Percentiles rank a stretch among this genome's conserved stretches.
phyloP scores from a whole-genome alignment of 1,284 basidiomycete genomes.

The Apiotrichum siamense region DNA sequence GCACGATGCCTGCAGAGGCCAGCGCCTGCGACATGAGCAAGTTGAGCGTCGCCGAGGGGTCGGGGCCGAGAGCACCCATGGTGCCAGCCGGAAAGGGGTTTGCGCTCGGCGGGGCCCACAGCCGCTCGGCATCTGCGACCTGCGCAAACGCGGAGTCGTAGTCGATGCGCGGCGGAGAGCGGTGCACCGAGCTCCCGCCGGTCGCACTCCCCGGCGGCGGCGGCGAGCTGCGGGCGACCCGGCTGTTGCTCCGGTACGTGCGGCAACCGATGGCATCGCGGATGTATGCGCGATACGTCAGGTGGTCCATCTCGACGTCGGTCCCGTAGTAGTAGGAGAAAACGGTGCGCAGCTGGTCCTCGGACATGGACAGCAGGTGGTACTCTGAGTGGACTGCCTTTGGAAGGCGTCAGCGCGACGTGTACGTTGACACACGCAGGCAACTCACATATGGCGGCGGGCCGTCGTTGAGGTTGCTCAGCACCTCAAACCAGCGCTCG shows the following conservation, averaged over 20 bases:
- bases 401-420: neutral
- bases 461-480: neutral
- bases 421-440: neutral
- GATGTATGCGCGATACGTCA: neutral
- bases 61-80: neutral
- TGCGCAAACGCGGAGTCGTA: neutral
- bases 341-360: neutral
- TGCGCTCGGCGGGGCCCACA: neutral
- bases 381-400: neutral
- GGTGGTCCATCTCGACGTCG: neutral
- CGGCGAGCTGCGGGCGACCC: neutral
- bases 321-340: slow-evolving; percentile 1
- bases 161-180: neutral
- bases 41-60: neutral
- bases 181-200: neutral
- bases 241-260: neutral
- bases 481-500: neutral
- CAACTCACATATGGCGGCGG: neutral
- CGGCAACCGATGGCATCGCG: slow-evolving; percentile 1
- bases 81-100: neutral
- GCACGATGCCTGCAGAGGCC: neutral
- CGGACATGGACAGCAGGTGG: neutral
- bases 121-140: neutral
- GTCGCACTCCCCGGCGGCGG: neutral
- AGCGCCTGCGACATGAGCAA: neutral